Evolutionary conservation across 2,329 filamentous ascomycete species (phyloP), one percentile per base, ranked within the genome.

Genomic region (Botrytis cinerea): DNA sequence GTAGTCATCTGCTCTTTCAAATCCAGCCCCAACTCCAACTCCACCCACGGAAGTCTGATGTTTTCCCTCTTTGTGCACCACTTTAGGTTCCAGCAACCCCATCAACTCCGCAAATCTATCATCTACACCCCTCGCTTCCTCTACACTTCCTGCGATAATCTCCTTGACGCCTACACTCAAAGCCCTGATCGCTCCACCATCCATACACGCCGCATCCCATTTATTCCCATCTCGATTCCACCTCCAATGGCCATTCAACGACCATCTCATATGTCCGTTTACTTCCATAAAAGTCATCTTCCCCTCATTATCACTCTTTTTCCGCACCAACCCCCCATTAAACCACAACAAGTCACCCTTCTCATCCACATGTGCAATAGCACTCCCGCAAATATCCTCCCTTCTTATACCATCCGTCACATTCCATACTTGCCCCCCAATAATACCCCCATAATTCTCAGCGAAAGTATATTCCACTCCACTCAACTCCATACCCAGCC

Each of bases 401-500:
- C 48, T 54, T 12, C 2, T n/a, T 54, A n/a, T n/a, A 12, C 48
- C 48, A n/a, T 54, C 48, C 48, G 25, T 54, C 48, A 54, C 25
- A 16, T 54, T 71, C 28, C n/a, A 45, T 9, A 28, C 46, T 9
- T 77, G 72, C 81, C 82, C 82, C 0, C 84, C 84, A 0, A 83
- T 75, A 12, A 85, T 83, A 2, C 82, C 80, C 1, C 81, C 84
- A 64, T 86, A 85, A 67, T 84, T 82, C 45, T 76, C 72, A 9
- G 84, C 83, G 73, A 85, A 85, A 2, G 79, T 77, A 69, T 85
- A 85, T 0, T 68, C 74, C 0, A 82, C 80, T 5, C 81, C 81
- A 4, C 81, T 80, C 1, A 85, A 78, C 73, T 85, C 84, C 12
- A 85, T 79, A 0, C 84, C 84, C 35, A 86, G 79, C 84, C 84